These are phyloP conservation scores for Epichloe typhina DNA, from an alignment of 2,329 filamentous ascomycete species.

Conservation along the genomic window DNA sequence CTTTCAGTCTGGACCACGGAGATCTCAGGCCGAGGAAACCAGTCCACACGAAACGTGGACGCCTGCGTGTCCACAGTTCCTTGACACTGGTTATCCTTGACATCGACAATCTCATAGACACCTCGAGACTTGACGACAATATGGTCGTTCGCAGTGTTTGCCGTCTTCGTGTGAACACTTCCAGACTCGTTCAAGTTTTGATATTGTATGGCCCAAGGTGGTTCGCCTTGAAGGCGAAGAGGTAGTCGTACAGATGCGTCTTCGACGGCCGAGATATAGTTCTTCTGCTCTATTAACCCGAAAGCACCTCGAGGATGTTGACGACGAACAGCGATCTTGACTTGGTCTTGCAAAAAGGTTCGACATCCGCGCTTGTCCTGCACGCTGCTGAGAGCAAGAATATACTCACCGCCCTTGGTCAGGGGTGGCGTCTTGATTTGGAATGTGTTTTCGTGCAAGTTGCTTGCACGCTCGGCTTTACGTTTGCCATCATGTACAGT, in stretches of 20 bases:
- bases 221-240: conserved; percentile 70
- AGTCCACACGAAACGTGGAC: conserved; percentile 65
- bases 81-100: conserved; percentile 69
- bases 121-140: conserved; percentile 55
- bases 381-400: conserved; percentile 70
- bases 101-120: conserved; percentile 64
- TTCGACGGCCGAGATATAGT: conserved; percentile 63
- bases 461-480: conserved; percentile 49
- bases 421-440: conserved; percentile 66
- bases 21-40: conserved; percentile 70
- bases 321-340: conserved; percentile 73
- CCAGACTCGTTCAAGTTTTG: conserved; percentile 47
- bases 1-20: conserved; percentile 52
- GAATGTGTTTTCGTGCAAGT: conserved; percentile 49
- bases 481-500: conserved; percentile 80
- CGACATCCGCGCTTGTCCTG: conserved; percentile 81
- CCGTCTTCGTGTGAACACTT: conserved; percentile 32
- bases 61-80: conserved; percentile 65
- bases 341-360: conserved; percentile 70
- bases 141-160: conserved; percentile 50
- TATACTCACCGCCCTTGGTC: conserved; percentile 77
- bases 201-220: conserved; percentile 73
- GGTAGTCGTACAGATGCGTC: conserved; percentile 62
- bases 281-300: conserved; percentile 70
- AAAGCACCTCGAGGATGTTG: conserved; percentile 82